Conservation (phyloP, 2,329 filamentous ascomycete species). For the Aspergillus jensenii region DNA sequence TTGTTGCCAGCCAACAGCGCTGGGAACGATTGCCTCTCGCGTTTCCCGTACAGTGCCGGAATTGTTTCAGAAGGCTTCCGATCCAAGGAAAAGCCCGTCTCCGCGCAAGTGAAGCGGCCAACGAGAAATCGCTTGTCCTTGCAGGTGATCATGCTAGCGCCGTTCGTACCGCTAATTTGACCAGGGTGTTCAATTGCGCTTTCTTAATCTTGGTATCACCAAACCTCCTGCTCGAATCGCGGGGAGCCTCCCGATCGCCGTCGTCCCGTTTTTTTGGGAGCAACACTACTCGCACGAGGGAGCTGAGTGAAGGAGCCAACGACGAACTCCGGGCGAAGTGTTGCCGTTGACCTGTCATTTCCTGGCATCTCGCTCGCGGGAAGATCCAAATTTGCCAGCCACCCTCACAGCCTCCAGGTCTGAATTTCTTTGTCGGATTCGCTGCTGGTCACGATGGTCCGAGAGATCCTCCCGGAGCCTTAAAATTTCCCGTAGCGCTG, state of each 20-base stretch:
- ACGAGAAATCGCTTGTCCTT: conserved; percentile 15
- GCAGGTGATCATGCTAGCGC: conserved; percentile 15
- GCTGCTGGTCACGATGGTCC: background rate
- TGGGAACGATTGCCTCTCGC: background rate
- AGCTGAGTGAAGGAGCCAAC: background rate
- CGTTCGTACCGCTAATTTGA: conserved; percentile 6
- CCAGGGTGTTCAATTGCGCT: background rate
- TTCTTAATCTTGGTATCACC: background rate
- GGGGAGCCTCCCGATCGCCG: conserved; percentile 11
- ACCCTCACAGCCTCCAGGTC: background rate
- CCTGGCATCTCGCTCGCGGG: background rate
- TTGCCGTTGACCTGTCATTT: conserved; percentile 3
- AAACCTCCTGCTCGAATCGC: background rate
- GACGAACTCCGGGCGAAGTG: background rate
- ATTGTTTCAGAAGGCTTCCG: conserved; percentile 16
- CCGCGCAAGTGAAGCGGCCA: conserved; percentile 6
- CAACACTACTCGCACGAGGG: background rate
- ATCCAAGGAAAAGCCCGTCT: conserved; percentile 1
- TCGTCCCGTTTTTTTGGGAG: background rate
- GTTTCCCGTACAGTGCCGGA: background rate
- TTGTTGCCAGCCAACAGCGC: background rate
- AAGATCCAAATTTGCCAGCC: background rate
- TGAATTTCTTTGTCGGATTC: background rate
- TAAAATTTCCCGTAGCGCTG: background rate
- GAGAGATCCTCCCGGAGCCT: background rate